Evolutionary conservation across 2,329 filamentous ascomycete genomes (phyloP).

Genomic region (Fusarium anguioides): DNA sequence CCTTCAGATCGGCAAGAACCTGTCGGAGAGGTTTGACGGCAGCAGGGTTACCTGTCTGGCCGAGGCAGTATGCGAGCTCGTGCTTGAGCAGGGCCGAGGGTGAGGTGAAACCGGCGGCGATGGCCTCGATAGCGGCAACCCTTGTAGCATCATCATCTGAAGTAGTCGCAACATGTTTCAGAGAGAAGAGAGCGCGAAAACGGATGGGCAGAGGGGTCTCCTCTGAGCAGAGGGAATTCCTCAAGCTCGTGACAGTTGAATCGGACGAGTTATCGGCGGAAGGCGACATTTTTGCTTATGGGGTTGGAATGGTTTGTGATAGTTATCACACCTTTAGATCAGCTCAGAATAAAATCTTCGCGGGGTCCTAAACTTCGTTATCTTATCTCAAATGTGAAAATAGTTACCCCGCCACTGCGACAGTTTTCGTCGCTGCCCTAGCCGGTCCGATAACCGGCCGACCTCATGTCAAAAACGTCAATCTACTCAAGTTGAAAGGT

Average conservation of each 20-base stretch:
- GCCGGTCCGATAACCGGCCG: conserved; percentile 16
- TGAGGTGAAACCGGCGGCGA: conserved; percentile 86
- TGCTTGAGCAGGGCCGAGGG: conserved; percentile 94
- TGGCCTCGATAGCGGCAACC: conserved; percentile 74
- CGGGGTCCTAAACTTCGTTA: conserved; percentile 46
- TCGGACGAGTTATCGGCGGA: conserved; percentile 45
- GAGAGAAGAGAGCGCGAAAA: conserved; percentile 96
- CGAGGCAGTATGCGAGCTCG: conserved; percentile 95
- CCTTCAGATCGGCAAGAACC: conserved; percentile 80
- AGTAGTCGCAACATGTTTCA: conserved; percentile 89
- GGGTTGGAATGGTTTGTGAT: conserved; percentile 16
- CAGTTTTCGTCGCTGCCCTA: conserved; percentile 7
- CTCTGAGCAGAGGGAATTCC: conserved; percentile 83
- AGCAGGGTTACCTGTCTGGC: conserved; percentile 83
- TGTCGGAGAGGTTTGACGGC: conserved; percentile 78
- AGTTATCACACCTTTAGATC: conserved; percentile 20
- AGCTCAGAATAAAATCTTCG: conserved; percentile 51
- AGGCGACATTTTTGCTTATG: conserved; percentile 44
- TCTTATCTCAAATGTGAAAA: conserved; percentile 39
- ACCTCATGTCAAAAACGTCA: neutral
- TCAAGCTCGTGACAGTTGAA: conserved; percentile 70
- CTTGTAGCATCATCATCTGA: conserved; percentile 69
- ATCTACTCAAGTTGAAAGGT: too few species aligned
- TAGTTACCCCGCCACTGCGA: conserved; percentile 22
- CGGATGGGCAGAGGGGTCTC: conserved; percentile 83